Evolutionary conservation across 306 rosid species (phyloP), one percentile per base, ranked within the genome.

Genomic region (Citrullus colocynthis): DNA sequence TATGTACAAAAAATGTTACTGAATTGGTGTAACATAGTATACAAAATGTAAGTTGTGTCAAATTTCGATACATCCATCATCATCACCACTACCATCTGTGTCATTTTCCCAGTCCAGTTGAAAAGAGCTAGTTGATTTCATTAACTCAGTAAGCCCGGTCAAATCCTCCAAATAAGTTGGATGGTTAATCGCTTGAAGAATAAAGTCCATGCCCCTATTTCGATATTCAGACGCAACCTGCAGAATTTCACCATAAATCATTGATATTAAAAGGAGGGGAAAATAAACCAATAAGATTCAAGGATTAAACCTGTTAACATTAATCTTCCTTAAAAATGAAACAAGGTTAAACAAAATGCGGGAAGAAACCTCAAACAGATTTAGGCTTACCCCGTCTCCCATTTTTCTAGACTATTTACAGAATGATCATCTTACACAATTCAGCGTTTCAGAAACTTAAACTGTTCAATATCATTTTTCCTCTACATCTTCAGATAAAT

Each of bases 81-180:
- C 88, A 1, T 82, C 92, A 20, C 73, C 80, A 14, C 45, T 41
- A 18, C 56, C 86, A 48, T 88, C 96, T 3, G 79, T 60, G 9
- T 84, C 92, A 42, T 75, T 28, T 73, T 90, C 97, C 96, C 96
- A 91, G 80, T 91, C 97, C 79, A 95, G 41, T 54, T 88, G 80
- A 74, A 87, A 90, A 71, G 84, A 32, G 80, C 86, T n/a, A 63
- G 92, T 94, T 61, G 96, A 90, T 89, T 90, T 92, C 97, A 90
- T 92, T 86, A 95, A 82, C 85, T 92, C 98, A 39, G 98, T 94
- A 36, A 94, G 82, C 74, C 98, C 98, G 54, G 98, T 92, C 79
- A 94, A 81, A 86, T 94, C 98, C 82, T 94, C 97, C 77, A 95
- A 87, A 86, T 87, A 92, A 4, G 93, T 95, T 18, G 98, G 98